phyloP scores from a whole-genome alignment of 208 protist species.

The Leishmania amazonensis region DNA sequence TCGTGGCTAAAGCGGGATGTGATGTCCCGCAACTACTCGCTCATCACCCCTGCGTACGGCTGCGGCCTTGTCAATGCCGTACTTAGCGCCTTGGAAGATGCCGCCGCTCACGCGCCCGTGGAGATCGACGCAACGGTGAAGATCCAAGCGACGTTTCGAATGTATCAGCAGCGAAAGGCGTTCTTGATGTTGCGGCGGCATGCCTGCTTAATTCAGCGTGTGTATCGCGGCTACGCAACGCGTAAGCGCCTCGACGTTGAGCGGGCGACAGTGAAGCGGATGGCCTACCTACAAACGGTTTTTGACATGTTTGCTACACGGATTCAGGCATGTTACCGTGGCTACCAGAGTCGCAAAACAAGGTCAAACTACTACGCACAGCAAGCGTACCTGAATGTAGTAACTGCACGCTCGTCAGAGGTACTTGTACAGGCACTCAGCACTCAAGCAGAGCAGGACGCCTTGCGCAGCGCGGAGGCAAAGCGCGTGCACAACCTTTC shows the following conservation, averaged over 20 bases:
- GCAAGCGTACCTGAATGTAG: slow-evolving; percentile 50
- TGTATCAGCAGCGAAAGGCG: slow-evolving; percentile 36
- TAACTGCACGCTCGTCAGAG: slow-evolving; percentile 37
- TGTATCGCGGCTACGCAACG: slow-evolving; percentile 53
- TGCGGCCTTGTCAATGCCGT: slow-evolving; percentile 29
- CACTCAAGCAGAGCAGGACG: slow-evolving; percentile 30
- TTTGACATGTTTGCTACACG: slow-evolving; percentile 72
- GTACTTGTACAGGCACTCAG: slow-evolving; percentile 30
- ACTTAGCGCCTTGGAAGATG: slow-evolving; percentile 25
- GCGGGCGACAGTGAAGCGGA: slow-evolving; percentile 1
- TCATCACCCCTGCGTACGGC: slow-evolving; percentile 24
- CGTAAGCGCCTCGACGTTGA: slow-evolving; percentile 30
- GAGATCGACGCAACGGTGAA: slow-evolving; percentile 34
- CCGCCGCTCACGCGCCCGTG: slow-evolving; percentile 8
- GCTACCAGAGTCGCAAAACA: slow-evolving; percentile 50
- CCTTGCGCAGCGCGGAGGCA: slow-evolving; percentile 15
- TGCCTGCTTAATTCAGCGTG: slow-evolving; percentile 50
- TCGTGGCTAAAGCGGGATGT: slow-evolving; percentile 16
- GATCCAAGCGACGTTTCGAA: slow-evolving; percentile 66
- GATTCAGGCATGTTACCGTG: slow-evolving; percentile 75
- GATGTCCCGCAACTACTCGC: slow-evolving; percentile 15
- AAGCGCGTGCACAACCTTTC: slow-evolving; percentile 4
- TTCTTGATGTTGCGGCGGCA: slow-evolving; percentile 25
- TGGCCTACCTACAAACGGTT: slow-evolving; percentile 32
- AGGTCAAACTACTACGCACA: slow-evolving; percentile 68